Percentiles rank a stretch among this genome's conserved stretches.
phyloP scores from a whole-genome alignment of 2,329 filamentous ascomycete genomes.

The Ascochyta viciae-villosae region DNA sequence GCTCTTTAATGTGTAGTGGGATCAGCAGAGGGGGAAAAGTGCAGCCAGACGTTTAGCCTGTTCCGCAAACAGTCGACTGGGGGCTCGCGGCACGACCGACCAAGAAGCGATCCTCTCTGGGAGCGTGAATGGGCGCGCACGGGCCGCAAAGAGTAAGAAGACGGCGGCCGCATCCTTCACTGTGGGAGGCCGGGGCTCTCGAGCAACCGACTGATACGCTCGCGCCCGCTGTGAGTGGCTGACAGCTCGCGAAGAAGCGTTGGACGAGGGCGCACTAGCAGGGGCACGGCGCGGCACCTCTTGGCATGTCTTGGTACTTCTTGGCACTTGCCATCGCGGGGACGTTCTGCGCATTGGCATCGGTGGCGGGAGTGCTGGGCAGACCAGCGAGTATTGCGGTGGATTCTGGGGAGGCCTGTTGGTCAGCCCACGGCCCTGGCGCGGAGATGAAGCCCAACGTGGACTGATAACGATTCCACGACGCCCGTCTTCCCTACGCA shows the following conservation, averaged over 20 bases:
- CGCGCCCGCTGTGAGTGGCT: slow-evolving; percentile 17
- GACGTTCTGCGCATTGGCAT: slow-evolving; percentile 32
- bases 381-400: slow-evolving; percentile 7
- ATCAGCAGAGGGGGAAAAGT: slow-evolving; percentile 33
- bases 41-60: slow-evolving; percentile 26
- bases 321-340: slow-evolving; percentile 25
- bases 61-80: slow-evolving; percentile 19
- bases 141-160: slow-evolving; percentile 23
- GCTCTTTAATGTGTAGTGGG: slow-evolving; percentile 35
- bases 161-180: slow-evolving; percentile 23
- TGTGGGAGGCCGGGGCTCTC: slow-evolving; percentile 10
- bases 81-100: slow-evolving; percentile 34
- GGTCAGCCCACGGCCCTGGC: slow-evolving; percentile 17
- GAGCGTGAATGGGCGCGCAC: slow-evolving; percentile 14
- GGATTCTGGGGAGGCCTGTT: slow-evolving; percentile 14
- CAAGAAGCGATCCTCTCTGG: slow-evolving; percentile 27
- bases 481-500: slow-evolving; percentile 5
- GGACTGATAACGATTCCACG: slow-evolving; percentile 27
- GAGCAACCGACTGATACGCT: slow-evolving; percentile 25
- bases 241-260: slow-evolving; percentile 23
- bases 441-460: slow-evolving; percentile 27
- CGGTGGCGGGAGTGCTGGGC: slow-evolving; percentile 26
- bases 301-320: slow-evolving; percentile 16
- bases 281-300: slow-evolving; percentile 9
- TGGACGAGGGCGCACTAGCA: slow-evolving; percentile 21